Base-by-base conservation (phyloP, 805 yeast genomes). In the Metschnikowia peoriensis region DNA sequence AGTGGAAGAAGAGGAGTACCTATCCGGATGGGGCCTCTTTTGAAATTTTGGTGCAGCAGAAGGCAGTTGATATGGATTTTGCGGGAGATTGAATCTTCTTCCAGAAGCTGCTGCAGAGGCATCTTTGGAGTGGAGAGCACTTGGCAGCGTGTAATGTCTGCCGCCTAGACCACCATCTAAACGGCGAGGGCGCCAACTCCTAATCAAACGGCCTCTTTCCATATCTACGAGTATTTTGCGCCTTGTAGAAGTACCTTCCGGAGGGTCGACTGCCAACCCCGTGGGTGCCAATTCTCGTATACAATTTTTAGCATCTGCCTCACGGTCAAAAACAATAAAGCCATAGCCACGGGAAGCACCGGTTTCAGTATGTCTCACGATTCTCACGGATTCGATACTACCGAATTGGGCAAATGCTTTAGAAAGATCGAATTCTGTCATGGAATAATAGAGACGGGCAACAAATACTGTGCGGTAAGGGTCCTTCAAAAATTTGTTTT, bases 81-180 rank as follows among this genome's bases (percentile, higher is more conserved):
- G 48, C 2, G 60, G 39, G 6, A 60, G 53, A 38, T 60, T 57
- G 41, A 51, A 39, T 9, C 63, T 34, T 42, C 63, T 44, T 16
- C 68, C 69, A 4, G 64, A 59, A 16, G 77, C 76, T 11, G 70
- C 69, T 2, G 77, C 76, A 4, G 77, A 71, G 0, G 76, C 70
- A 35, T 62, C 62, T 40, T 57, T 53, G 32, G 61, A 50, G 37
- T 58, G 58, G n/a, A 46, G 46, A 8, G 57, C 50, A 38, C 63
- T 66, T 4, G 70, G 65, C 53, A 67, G 72, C 2, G 83, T 76
- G 62, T 84, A 84, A 47, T 84, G 83, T 50, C 94, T 75, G 1
- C 97, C 97, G 4, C 97, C 97, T n/a, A 88, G 68, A 0, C 97
- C 97, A 4, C 97, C 97, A 1, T 97, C 97, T 2, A 93, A 72